Percentiles rank a stretch among this genome's conserved stretches.
Conservation (phyloP, 2,329 filamentous ascomycete genomes). For the Curvularia sp. region DNA sequence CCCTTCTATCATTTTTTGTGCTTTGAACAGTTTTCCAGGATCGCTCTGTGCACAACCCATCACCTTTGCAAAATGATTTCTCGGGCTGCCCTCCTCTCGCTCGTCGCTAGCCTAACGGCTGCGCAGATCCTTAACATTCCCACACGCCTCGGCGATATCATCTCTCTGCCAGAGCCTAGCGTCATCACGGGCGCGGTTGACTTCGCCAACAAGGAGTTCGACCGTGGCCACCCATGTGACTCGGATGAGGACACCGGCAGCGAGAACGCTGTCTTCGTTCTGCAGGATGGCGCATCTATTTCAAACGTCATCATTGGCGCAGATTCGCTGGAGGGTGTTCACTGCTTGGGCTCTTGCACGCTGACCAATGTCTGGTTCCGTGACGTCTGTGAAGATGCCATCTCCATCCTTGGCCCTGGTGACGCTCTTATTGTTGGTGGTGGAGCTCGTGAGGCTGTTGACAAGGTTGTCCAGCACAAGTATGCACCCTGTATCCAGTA, state of each 20-base stretch:
- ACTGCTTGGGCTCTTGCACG: slow-evolving; percentile 59
- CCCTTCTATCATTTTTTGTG: not conserved
- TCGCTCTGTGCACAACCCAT: not conserved
- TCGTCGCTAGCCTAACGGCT: slow-evolving; percentile 35
- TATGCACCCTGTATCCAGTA: slow-evolving; percentile 24
- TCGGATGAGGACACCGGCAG: slow-evolving; percentile 35
- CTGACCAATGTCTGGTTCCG: slow-evolving; percentile 46
- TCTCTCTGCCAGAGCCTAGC: slow-evolving; percentile 38
- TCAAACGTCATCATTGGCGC: slow-evolving; percentile 63
- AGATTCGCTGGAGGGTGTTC: slow-evolving; percentile 60
- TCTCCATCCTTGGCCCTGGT: slow-evolving; percentile 38
- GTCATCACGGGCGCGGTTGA: slow-evolving; percentile 32
- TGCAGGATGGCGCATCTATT: slow-evolving; percentile 58
- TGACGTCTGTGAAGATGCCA: slow-evolving; percentile 46
- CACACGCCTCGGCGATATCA: slow-evolving; percentile 37
- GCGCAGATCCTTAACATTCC: slow-evolving; percentile 47
- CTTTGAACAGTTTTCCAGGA: not conserved
- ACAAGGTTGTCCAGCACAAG: slow-evolving; percentile 51
- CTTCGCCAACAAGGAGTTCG: slow-evolving; percentile 33
- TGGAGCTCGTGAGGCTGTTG: slow-evolving; percentile 42
- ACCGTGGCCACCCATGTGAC: slow-evolving; percentile 32
- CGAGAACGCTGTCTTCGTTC: slow-evolving; percentile 59
- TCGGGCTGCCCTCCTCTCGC: slow-evolving; percentile 28
- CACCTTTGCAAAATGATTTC: slow-evolving; percentile 27
- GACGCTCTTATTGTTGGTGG: slow-evolving; percentile 48